Evolutionary conservation across 768 basidiomycete species (phyloP), one percentile per base, ranked within the genome.

Genomic region (Gautieria morchelliformis): DNA sequence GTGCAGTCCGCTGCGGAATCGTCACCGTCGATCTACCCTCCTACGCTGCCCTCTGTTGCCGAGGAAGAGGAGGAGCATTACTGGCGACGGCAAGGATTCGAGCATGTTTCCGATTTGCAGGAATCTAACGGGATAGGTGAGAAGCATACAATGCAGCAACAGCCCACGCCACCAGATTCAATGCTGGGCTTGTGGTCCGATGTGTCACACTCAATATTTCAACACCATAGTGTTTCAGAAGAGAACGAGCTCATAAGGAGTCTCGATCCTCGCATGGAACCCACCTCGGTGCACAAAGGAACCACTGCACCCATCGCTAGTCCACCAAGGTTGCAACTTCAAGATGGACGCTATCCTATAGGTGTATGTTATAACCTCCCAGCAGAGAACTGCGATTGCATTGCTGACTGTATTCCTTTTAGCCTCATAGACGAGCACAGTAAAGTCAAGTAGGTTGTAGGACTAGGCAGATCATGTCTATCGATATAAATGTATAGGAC

Each of bases 1-100:
- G 17, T 37, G n/a, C 66, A 65, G 4, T 76, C 74, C 4, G 63
- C 67, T 27, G 66, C 74, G 42, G 74, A 71, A 47, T 78, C 78
- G 19, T 77, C 74, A 47, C 78, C 79, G 48, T 79, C 81, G 0
- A 72, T 79, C 30, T 78, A 80, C 60, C 75, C 79, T 9, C 67
- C 74, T 1, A 75, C 71, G 57, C 63, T 80, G 15, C 74, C 75
- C 24, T 68, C 68, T 14, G 61, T 55, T 39, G 69, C 70, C n/a
- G 62, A 66, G 41, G 61, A 48, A 17, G 27, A 46, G 12, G 53
- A 55, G 32, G 56, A 55, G 20, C 20, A 33, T 17, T 50, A 57
- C 32, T 57, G 56, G 56, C 56, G 24, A 47, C 30, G 33, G 8
- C 56, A 41, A 48, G 56, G 33, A 22, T 55, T 55, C 19, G 45